Evolutionary conservation across 805 yeast genomes (phyloP), one percentile per base, ranked within the genome.

Genomic region (Lachancea dasiensis): DNA sequence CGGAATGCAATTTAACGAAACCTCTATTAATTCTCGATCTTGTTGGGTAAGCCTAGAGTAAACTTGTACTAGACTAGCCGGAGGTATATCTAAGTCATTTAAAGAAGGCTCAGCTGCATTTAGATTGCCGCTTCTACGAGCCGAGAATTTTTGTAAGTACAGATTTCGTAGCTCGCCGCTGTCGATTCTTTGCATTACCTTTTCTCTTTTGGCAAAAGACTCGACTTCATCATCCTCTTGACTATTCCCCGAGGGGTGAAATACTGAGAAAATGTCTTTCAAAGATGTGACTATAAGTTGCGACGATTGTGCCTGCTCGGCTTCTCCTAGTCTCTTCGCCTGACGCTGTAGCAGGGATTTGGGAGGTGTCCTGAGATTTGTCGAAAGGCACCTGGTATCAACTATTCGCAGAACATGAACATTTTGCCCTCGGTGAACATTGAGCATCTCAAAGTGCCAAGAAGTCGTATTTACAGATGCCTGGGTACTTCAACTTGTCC

Each of bases 181-280:
- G 21, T 45, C 40, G 10, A 50, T 28, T 17, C 38, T 36, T 18
- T 40, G 34, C 6, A 31, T 14, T 7, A 50, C 24, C 3, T 33
- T 30, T 6, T 31, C 35, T 17, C 35, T 36, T 16, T 47, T 38
- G n/a, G 32, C 29, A 17, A 36, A 14, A 11, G 29, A 15, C 7
- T 40, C 47, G 4, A 39, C 5, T 6, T 45, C 51, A 10, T 56
- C 61, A 31, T 56, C 59, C 23, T 51, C 59, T 21, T 51, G 52
- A 1, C 49, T 48, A 9, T 39, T 34, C 10, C 48, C 42, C 29
- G 46, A 48, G 7, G 56, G 55, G 28, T 49, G 52, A 36, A 56
- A 54, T 32, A 54, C 22, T n/a, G 51, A 46, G 9, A 43, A 41
- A 4, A 52, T 44, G 45, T 56, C 61, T 11, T 44, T 45, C 14